These are phyloP conservation scores for Phyllachora maydis DNA, from an alignment of 2,329 filamentous ascomycete species.

Conservation along the genomic window DNA sequence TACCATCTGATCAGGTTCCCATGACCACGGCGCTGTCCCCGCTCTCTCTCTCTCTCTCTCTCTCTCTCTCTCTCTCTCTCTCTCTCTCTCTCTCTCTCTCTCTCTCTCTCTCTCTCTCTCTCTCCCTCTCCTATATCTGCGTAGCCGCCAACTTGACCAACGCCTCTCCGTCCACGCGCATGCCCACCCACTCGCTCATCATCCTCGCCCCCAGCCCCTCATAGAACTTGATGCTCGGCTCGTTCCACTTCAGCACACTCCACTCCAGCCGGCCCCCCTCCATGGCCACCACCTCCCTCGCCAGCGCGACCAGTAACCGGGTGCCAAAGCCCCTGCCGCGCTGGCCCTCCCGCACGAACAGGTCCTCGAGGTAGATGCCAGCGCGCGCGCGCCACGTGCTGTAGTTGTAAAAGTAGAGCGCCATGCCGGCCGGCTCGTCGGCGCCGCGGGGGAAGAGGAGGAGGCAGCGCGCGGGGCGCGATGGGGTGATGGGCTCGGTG, in stretches of 20 bases:
- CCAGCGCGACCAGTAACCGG: conserved; percentile 51
- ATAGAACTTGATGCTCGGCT: conserved; percentile 79
- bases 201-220: conserved; percentile 43
- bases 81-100: neutral
- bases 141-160: conserved; percentile 37
- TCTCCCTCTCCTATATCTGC: too few species aligned
- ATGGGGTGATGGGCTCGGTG: conserved; percentile 31
- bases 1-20: too few species aligned
- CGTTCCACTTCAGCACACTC: conserved; percentile 85
- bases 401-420: conserved; percentile 90
- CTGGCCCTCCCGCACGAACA: conserved; percentile 57
- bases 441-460: conserved; percentile 35
- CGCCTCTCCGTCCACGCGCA: conserved; percentile 51
- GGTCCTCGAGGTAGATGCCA: conserved; percentile 83
- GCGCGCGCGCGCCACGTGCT: conserved; percentile 77
- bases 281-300: conserved; percentile 56
- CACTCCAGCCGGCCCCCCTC: conserved; percentile 66
- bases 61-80: neutral
- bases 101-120: conserved; percentile 1
- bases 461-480: conserved; percentile 55
- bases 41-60: too few species aligned
- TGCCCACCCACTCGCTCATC: conserved; percentile 53
- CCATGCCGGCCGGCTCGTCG: conserved; percentile 45
- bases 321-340: conserved; percentile 66
- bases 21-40: neutral